Conservation (phyloP, 2,329 filamentous ascomycete species). For the Colletotrichum orchidophilum region DNA sequence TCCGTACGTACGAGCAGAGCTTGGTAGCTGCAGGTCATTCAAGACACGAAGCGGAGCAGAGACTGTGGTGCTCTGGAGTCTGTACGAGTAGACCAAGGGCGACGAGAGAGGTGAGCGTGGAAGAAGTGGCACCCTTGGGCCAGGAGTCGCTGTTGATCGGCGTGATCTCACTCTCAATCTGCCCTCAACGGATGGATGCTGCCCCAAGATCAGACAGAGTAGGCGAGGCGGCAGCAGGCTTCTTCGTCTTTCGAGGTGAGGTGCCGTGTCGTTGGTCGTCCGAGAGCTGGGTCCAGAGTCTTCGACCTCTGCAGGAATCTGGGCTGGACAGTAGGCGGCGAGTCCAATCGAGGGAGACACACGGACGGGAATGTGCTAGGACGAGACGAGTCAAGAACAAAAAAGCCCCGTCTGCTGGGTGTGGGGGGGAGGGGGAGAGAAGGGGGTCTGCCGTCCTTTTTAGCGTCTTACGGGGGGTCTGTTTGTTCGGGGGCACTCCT, state of each 20-base stretch:
- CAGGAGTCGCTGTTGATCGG: background rate
- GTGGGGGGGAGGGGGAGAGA: too few species aligned
- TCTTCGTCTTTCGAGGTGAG: background rate
- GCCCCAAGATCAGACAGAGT: slow-evolving; percentile 9
- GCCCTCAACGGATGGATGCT: background rate
- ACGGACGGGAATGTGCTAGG: slow-evolving; percentile 24
- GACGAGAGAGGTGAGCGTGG: background rate
- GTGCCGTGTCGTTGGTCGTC: slow-evolving; percentile 5
- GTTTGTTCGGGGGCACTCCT: slow-evolving; percentile 9
- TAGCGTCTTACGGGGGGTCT: slow-evolving; percentile 23
- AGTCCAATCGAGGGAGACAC: slow-evolving; percentile 24
- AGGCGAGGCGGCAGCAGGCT: background rate
- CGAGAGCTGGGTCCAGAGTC: background rate
- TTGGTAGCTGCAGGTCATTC: slow-evolving; percentile 2
- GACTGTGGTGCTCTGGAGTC: background rate
- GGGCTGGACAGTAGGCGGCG: slow-evolving; percentile 18
- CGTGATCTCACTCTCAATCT: background rate
- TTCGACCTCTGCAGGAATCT: slow-evolving; percentile 10
- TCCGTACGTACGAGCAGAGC: background rate
- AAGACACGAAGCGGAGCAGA: slow-evolving; percentile 28
- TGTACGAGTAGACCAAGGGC: background rate
- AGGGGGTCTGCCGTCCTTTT: slow-evolving; percentile 18
- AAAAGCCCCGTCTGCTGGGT: slow-evolving; percentile 20
- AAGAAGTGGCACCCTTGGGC: background rate
- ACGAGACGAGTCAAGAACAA: slow-evolving; percentile 21